These are phyloP conservation scores for Trichoderma simmonsii DNA, from an alignment of 2,329 filamentous ascomycete genomes.

Conservation along the genomic window DNA sequence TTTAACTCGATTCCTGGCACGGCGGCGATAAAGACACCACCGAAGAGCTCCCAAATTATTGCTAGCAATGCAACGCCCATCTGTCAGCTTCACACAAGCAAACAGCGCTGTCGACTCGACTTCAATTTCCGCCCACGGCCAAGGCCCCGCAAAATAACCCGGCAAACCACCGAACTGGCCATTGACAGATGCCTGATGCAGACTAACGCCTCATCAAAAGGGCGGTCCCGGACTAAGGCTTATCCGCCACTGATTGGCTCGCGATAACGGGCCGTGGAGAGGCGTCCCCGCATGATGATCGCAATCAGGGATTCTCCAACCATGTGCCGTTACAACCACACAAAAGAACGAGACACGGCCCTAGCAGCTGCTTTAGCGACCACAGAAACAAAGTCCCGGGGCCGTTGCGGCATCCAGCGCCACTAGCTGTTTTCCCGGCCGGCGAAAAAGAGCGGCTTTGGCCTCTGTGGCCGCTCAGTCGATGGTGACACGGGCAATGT, in stretches of 20 bases:
- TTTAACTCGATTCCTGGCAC: background rate
- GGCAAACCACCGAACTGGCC: constrained; percentile 10
- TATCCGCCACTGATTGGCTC: constrained; percentile 4
- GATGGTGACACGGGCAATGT: background rate
- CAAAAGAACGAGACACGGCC: background rate
- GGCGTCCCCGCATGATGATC: constrained; percentile 16
- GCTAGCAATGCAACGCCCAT: background rate
- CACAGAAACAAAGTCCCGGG: background rate
- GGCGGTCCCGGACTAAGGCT: background rate
- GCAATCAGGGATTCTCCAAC: constrained; percentile 14
- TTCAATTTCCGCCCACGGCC: background rate
- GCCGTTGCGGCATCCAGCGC: background rate
- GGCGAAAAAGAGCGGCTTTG: background rate
- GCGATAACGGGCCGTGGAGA: constrained; percentile 14
- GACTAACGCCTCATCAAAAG: background rate
- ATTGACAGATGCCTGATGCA: constrained; percentile 14
- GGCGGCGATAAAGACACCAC: background rate
- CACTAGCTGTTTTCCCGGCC: background rate
- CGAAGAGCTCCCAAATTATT: background rate
- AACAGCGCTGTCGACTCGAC: background rate
- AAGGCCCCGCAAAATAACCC: constrained; percentile 15
- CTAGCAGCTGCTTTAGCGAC: background rate
- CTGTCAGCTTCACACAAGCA: background rate
- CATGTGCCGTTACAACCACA: background rate
- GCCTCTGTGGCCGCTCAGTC: background rate